Conservation (phyloP, 2,329 filamentous ascomycete genomes). For the Keithomyces neogunnii region DNA sequence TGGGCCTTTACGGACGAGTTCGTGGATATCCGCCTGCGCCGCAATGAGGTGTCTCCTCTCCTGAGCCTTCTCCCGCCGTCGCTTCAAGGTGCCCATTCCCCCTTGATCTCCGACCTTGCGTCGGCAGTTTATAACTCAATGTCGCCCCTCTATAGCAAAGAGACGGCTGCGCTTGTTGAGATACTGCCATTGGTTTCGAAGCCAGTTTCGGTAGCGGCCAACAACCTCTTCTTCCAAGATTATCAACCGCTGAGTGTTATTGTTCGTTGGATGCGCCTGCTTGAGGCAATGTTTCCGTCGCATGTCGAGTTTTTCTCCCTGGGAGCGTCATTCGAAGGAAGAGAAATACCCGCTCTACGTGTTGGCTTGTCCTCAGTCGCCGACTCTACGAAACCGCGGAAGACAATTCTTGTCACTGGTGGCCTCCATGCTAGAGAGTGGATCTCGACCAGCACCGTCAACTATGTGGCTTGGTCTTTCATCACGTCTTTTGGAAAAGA, state of each 20-base stretch:
- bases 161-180: slow-evolving; percentile 15
- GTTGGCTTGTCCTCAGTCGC: slow-evolving; percentile 51
- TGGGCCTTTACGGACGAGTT: slow-evolving; percentile 79
- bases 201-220: slow-evolving; percentile 28
- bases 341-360: slow-evolving; percentile 74
- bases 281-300: slow-evolving; percentile 82
- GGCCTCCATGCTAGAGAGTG: slow-evolving; percentile 93
- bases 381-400: slow-evolving; percentile 42
- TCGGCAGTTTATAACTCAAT: slow-evolving; percentile 58
- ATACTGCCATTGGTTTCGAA: slow-evolving; percentile 18
- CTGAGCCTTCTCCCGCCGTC: slow-evolving; percentile 69
- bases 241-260: slow-evolving; percentile 84
- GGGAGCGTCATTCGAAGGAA: slow-evolving; percentile 80
- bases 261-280: slow-evolving; percentile 81
- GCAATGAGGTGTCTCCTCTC: slow-evolving; percentile 69
- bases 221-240: slow-evolving; percentile 82
- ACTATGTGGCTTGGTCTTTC: slow-evolving; percentile 81
- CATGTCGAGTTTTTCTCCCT: slow-evolving; percentile 67
- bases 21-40: slow-evolving; percentile 74
- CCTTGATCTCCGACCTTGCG: slow-evolving; percentile 73
- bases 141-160: slow-evolving; percentile 14
- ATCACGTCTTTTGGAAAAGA: slow-evolving; percentile 74
- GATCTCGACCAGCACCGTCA: slow-evolving; percentile 89
- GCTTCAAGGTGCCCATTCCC: slow-evolving; percentile 61
- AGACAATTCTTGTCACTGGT: slow-evolving; percentile 74